Percentiles rank a stretch among this genome's conserved stretches.
phyloP scores from a whole-genome alignment of 116 monocot genomes.

The Posidonia oceanica region DNA sequence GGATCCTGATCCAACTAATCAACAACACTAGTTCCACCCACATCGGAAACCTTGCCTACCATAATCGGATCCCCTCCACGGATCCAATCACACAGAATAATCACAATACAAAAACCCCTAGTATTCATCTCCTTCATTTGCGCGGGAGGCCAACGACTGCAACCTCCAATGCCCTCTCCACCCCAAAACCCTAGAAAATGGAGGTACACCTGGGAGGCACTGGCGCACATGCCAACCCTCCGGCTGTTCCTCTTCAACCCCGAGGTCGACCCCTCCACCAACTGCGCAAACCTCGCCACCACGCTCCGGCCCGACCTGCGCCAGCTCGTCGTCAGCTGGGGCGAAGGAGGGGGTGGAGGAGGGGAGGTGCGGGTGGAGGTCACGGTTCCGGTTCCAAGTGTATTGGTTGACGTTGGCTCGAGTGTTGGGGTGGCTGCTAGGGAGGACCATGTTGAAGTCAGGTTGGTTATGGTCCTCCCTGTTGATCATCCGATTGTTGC shows the following conservation, averaged over 20 bases:
- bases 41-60: too few species aligned
- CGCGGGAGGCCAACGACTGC: not conserved
- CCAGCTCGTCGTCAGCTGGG: conserved; percentile 48
- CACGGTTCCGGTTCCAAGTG: conserved; percentile 49
- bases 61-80: too few species aligned
- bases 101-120: too few species aligned
- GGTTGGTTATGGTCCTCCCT: conserved; percentile 51
- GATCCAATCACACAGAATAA: too few species aligned
- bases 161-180: not conserved
- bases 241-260: conserved; percentile 64
- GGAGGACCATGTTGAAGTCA: conserved; percentile 62
- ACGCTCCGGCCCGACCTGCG: conserved; percentile 25
- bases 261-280: conserved; percentile 20
- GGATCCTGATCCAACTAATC: too few species aligned
- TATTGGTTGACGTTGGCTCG: conserved; percentile 49
- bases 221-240: conserved; percentile 58
- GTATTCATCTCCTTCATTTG: not conserved
- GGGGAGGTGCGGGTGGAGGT: conserved; percentile 12
- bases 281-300: conserved; percentile 12
- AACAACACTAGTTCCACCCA: too few species aligned
- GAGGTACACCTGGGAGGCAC: conserved; percentile 74
- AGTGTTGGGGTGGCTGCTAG: conserved; percentile 16
- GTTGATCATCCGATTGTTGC: conserved; percentile 56
- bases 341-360: conserved; percentile 10
- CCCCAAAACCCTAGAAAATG: conserved; percentile 31